Conservation (phyloP, 176 grass and related monocot species). For the Oryza coarctata region DNA sequence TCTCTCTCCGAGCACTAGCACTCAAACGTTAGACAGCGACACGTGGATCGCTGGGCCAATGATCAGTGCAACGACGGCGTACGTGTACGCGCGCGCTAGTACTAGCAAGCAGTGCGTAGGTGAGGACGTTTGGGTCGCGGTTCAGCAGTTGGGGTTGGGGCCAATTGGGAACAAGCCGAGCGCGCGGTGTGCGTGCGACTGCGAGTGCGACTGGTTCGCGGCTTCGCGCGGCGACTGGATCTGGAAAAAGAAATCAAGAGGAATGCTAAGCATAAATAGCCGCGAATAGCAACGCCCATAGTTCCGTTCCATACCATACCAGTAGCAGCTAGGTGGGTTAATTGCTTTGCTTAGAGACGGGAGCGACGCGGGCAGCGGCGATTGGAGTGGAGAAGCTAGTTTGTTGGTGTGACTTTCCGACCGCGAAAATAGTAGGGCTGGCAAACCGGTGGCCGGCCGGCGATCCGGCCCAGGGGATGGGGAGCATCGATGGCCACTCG, state of each 20-base stretch:
- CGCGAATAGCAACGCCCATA: constrained; percentile 10
- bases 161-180: not conserved
- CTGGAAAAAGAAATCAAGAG: not conserved
- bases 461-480: constrained; percentile 56
- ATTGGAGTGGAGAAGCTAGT: not conserved
- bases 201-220: not conserved
- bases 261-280: constrained; percentile 21
- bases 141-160: not conserved
- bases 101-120: too few relatives aligned
- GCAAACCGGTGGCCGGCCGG: constrained; percentile 81
- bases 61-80: not conserved
- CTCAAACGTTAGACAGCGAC: not conserved
- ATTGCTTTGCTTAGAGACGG: not conserved
- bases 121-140: not conserved
- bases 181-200: not conserved
- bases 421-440: constrained; percentile 64
- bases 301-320: not conserved
- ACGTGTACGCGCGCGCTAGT: not conserved
- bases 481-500: constrained; percentile 51
- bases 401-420: not conserved
- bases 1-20: not conserved
- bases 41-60: not conserved
- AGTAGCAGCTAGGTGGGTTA: not conserved
- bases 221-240: not conserved
- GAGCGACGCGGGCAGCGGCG: not conserved